phyloP scores from a whole-genome alignment of 257 asterid genomes.

The Cinchona pubescens region DNA sequence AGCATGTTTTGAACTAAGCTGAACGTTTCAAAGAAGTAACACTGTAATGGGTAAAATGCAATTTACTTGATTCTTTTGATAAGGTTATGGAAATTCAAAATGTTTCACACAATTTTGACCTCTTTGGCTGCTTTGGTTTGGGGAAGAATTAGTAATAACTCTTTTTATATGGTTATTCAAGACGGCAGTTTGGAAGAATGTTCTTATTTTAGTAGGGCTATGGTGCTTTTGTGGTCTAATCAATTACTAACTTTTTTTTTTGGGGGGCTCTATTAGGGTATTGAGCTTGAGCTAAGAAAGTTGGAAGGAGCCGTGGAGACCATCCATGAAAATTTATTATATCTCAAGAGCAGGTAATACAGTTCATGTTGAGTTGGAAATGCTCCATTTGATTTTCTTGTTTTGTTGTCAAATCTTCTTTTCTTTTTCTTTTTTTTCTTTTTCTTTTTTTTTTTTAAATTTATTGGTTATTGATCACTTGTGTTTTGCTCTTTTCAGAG shows the following conservation, averaged over 20 bases:
- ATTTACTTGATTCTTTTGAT: neutral
- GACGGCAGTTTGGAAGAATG: neutral
- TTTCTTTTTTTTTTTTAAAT: neutral
- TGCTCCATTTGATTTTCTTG: neutral
- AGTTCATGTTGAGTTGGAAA: neutral
- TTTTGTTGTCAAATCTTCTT: neutral
- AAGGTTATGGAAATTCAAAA: neutral
- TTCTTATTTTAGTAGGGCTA: neutral
- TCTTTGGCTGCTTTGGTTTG: neutral
- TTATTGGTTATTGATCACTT: neutral
- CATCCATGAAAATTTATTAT: conserved; percentile 71
- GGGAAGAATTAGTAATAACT: neutral
- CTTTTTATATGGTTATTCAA: neutral
- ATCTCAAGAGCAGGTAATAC: conserved; percentile 68
- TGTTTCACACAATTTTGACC: neutral
- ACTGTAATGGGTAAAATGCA: neutral
- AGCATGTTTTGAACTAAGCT: neutral
- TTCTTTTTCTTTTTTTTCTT: too few species aligned
- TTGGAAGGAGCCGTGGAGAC: conserved; percentile 91
- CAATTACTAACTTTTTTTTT: conserved; percentile 17
- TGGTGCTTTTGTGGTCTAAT: neutral
- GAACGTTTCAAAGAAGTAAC: neutral
- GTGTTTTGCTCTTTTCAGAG: conserved; percentile 41
- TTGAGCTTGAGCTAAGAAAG: conserved; percentile 84
- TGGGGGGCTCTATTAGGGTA: conserved; percentile 60